Percentiles rank a stretch among this genome's conserved stretches.
phyloP scores from a whole-genome alignment of 495 filamentous ascomycete species.

The Penicillium coprophilum region DNA sequence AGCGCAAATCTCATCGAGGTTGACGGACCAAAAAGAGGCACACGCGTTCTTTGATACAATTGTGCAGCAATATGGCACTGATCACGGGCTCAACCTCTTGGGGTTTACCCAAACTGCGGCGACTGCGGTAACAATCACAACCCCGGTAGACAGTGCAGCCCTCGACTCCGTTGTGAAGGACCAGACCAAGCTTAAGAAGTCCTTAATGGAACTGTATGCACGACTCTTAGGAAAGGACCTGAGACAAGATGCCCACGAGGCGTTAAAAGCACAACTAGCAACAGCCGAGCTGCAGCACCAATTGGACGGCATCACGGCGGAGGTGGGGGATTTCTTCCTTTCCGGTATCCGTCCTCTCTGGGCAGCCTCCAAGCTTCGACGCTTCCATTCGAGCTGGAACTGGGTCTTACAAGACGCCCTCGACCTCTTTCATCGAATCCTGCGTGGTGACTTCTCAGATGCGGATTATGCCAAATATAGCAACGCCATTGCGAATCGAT shows the following conservation, averaged over 20 bases:
- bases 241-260: no score
- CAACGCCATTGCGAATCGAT: background rate
- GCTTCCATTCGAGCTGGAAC: slow-evolving; percentile 21
- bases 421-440: slow-evolving; percentile 2
- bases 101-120: no score
- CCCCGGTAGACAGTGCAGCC: no score
- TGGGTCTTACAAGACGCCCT: slow-evolving; percentile 18
- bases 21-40: background rate
- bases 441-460: background rate
- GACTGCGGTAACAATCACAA: no score
- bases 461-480: background rate
- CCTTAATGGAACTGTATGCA: no score
- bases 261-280: no score
- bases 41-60: background rate
- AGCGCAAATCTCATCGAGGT: background rate
- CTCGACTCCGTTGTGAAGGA: no score
- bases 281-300: background rate
- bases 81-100: background rate
- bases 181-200: no score
- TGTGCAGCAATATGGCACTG: slow-evolving; percentile 3
- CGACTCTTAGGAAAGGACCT: no score
- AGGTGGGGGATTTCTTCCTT: slow-evolving; percentile 11
- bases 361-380: slow-evolving; percentile 2
- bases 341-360: slow-evolving; percentile 17
- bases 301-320: slow-evolving; percentile 8